Evolutionary conservation across 2,329 filamentous ascomycete genomes (phyloP).

Genomic region (Ciborinia camelliae): DNA sequence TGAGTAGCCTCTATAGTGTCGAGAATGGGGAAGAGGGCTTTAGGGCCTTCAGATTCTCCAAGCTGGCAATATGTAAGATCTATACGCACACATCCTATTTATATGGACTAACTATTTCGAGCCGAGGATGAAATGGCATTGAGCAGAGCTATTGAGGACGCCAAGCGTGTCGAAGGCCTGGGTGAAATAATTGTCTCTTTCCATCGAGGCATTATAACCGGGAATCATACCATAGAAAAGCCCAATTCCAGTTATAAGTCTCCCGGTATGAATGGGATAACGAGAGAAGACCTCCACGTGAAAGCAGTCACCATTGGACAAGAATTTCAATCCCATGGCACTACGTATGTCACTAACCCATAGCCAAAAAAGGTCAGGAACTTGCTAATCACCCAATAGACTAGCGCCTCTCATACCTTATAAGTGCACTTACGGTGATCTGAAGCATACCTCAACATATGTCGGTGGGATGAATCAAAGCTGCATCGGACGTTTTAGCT

Average conservation of each 20-base stretch:
- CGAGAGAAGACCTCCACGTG: neutral
- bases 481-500: neutral
- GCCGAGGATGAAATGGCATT: neutral
- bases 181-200: neutral
- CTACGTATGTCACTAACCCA: neutral
- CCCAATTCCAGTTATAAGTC: neutral
- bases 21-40: neutral
- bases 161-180: neutral
- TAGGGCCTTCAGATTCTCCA: neutral
- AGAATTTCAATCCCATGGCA: neutral
- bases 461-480: neutral
- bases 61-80: neutral
- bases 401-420: neutral
- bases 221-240: neutral
- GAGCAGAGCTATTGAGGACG: neutral
- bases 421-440: neutral
- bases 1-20: neutral
- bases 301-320: neutral
- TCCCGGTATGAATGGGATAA: neutral
- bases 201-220: neutral
- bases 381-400: neutral
- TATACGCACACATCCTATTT: too few relatives aligned
- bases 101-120: neutral
- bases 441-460: neutral
- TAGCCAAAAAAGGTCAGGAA: neutral